Evolutionary conservation across 1,139 yeast genomes (phyloP), one percentile per base, ranked within the genome.

Genomic region (Yamadazyma triangularis): DNA sequence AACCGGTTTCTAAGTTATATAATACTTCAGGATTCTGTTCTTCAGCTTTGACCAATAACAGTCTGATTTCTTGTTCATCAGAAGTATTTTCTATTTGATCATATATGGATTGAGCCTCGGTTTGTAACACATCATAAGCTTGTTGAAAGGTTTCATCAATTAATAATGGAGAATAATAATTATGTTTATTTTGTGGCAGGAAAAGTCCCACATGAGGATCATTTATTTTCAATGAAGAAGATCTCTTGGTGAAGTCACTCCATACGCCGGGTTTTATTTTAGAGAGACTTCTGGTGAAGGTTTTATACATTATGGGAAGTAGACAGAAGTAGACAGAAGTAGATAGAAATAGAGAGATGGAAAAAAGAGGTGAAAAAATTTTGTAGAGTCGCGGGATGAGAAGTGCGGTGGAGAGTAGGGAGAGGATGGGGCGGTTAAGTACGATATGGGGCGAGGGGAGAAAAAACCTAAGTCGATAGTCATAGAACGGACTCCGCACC

Each of bases 21-120:
- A 77, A 63, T 8, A 87, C 96, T 56, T 86, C 95, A 7, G 96
- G 96, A 53, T 88, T 86, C 47, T 67, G 56, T 26, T 64, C 47
- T 52, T 88, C 93, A 1, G 94, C 86, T 26, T 49, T 41, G 8
- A 52, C 45, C 13, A 42, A 44, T 28, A 59, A 44, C 16, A 44
- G 27, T 18, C 61, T 59, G 25, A 53, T 48, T 21, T 43, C 31
- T 4, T 30, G n/a, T 3, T 32, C 25, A 12, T 42, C 35, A 11
- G 28, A 28, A 20, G 23, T 44, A 7, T 34, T 28, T 27, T 54
- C 47, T 13, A 56, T 39, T 30, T 51, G 35, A 14, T 47, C 23
- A 33, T 58, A 56, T 24, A 50, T 31, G 12, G 40, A 29, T 22
- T 37, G 42, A 30, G 52, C 47, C 36, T 79, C 74, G 11, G 63